Percentiles rank a stretch among this genome's conserved stretches.
Evolutionary conservation across 208 protist genomes (phyloP).

Genomic region (Naegleria fowleri): DNA sequence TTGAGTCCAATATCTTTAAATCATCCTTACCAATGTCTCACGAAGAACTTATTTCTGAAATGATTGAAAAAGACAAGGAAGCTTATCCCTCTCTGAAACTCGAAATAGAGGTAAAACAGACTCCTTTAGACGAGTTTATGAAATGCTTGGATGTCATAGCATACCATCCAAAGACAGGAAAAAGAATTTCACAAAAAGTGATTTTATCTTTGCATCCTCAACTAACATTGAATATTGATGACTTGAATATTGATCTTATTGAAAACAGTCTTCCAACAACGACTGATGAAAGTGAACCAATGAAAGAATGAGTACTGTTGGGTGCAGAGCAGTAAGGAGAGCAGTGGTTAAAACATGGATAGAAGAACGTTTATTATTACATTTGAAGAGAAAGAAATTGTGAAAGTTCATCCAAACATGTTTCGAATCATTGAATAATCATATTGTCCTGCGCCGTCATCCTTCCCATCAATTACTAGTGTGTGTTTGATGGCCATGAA

Average conservation of each 20-base stretch:
- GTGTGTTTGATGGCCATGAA: too few relatives aligned
- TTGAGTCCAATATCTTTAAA: background rate
- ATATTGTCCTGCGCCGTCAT: too few relatives aligned
- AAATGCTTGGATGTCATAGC: background rate
- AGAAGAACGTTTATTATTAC: too few relatives aligned
- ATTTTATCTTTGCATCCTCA: background rate
- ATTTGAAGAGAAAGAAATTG: too few relatives aligned
- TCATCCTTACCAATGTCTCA: background rate
- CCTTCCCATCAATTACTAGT: too few relatives aligned
- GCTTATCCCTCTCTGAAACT: background rate
- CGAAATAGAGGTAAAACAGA: background rate
- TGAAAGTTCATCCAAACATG: too few relatives aligned
- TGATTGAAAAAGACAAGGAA: background rate
- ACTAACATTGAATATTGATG: background rate
- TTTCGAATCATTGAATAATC: too few relatives aligned
- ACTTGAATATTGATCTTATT: background rate
- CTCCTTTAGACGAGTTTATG: background rate
- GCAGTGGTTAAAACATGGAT: too few relatives aligned
- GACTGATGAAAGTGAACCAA: too few relatives aligned
- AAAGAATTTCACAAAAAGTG: background rate
- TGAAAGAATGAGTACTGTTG: too few relatives aligned
- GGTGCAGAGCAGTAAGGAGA: too few relatives aligned
- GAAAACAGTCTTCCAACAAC: too few relatives aligned
- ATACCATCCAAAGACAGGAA: background rate
- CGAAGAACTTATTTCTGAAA: background rate